Conservation (phyloP, 1,139 yeast species). For the Ashbya aceris region DNA sequence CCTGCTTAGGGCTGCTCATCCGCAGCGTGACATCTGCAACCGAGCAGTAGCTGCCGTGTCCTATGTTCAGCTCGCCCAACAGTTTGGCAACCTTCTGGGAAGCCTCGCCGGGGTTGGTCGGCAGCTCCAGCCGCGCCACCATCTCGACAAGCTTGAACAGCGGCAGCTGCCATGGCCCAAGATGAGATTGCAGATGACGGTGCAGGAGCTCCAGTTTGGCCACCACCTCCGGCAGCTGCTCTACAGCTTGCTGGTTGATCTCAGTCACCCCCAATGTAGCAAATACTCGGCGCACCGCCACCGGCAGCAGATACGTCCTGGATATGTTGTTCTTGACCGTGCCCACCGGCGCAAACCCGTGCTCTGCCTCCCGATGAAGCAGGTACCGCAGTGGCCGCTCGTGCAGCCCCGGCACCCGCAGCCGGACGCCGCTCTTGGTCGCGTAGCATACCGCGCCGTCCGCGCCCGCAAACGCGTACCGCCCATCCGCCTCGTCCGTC, state of each 20-base stretch:
- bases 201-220: conserved; percentile 46
- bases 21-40: conserved; percentile 2
- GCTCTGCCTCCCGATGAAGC: conserved; percentile 26
- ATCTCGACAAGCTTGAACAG: conserved; percentile 40
- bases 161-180: conserved; percentile 42
- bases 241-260: conserved; percentile 30
- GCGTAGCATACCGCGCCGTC: conserved; percentile 50
- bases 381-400: conserved; percentile 26
- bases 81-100: conserved; percentile 30
- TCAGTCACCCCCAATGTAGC: conserved; percentile 22
- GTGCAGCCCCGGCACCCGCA: conserved; percentile 50
- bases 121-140: conserved; percentile 26
- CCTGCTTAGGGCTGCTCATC: neutral
- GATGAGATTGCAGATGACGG: conserved; percentile 40
- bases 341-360: conserved; percentile 23
- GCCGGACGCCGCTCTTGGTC: conserved; percentile 36
- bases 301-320: conserved; percentile 19
- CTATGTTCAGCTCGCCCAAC: neutral
- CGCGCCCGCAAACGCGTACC: conserved; percentile 46
- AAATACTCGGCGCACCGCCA: conserved; percentile 23
- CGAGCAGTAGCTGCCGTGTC: conserved; percentile 18
- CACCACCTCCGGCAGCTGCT: conserved; percentile 29
- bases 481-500: conserved; percentile 33
- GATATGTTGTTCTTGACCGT: conserved; percentile 24
- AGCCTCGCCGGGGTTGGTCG: conserved; percentile 20